Conservation (phyloP, 2,329 filamentous ascomycete species). For the Plectosphaerella cucumerina region DNA sequence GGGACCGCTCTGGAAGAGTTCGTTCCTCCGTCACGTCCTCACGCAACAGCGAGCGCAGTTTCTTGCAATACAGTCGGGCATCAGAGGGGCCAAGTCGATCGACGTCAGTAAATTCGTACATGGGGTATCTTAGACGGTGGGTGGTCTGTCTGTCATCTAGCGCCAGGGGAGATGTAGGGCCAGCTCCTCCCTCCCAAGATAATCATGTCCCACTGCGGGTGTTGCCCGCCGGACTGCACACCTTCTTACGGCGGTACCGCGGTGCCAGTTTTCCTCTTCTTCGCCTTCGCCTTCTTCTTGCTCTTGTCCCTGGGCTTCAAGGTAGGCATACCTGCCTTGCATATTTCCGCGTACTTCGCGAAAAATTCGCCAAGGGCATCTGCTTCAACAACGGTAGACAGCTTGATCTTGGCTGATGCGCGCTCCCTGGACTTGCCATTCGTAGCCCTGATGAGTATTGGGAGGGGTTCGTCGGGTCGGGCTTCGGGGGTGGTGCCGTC, state of each 20-base stretch:
- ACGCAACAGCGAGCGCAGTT: no score
- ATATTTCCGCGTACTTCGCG: slow-evolving; percentile 79
- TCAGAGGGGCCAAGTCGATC: no score
- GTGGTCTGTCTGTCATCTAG: neutral
- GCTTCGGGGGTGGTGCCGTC: slow-evolving; percentile 58
- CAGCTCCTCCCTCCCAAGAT: neutral
- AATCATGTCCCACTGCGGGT: no score
- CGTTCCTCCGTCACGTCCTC: no score
- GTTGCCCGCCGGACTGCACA: no score
- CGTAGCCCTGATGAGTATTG: slow-evolving; percentile 77
- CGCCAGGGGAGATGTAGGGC: neutral
- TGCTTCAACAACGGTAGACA: slow-evolving; percentile 78
- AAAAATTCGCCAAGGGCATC: slow-evolving; percentile 79
- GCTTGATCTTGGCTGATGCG: slow-evolving; percentile 59
- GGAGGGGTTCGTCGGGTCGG: slow-evolving; percentile 53
- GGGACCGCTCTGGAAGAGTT: no score
- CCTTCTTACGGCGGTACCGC: neutral
- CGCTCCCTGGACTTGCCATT: slow-evolving; percentile 67
- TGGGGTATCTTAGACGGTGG: no score
- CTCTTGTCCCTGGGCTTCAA: slow-evolving; percentile 92
- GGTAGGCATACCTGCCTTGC: slow-evolving; percentile 81
- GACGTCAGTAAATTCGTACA: no score
- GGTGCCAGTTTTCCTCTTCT: slow-evolving; percentile 53
- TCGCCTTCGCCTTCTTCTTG: slow-evolving; percentile 77
- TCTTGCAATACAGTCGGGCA: no score